Percentiles rank a stretch among this genome's conserved stretches.
Evolutionary conservation across 768 basidiomycete species (phyloP).

Genomic region (Leccinum ochraceum): DNA sequence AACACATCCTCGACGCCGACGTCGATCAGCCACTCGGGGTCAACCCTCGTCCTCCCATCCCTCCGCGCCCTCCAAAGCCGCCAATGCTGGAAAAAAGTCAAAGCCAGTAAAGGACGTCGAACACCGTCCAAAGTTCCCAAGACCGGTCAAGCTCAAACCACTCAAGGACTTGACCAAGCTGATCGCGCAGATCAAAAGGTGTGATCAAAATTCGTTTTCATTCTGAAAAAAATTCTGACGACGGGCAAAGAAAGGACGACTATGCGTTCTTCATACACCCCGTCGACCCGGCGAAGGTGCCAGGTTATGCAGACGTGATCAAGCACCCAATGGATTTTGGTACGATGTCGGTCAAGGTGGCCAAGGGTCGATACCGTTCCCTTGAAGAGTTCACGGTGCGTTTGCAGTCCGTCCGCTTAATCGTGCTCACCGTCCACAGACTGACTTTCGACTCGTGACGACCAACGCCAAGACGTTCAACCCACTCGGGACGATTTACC

Average conservation of each 20-base stretch:
- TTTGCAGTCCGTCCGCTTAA: constrained; percentile 1
- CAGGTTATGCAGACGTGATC: constrained; percentile 67
- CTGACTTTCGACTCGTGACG: too few species aligned
- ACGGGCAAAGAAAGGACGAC: constrained; percentile 67
- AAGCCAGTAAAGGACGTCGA: constrained; percentile 37
- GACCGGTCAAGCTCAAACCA: constrained; percentile 75
- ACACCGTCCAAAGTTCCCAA: constrained; percentile 35
- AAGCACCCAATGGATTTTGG: constrained; percentile 92
- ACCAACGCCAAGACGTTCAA: too few species aligned
- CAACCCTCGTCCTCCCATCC: constrained; percentile 69
- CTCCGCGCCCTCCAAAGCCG: constrained; percentile 57
- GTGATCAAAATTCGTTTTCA: constrained; percentile 12
- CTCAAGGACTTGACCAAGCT: constrained; percentile 69
- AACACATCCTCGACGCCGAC: constrained; percentile 33
- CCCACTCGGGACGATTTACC: too few species aligned
- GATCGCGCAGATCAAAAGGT: constrained; percentile 78
- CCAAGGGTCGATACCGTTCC: constrained; percentile 72
- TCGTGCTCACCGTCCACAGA: not conserved
- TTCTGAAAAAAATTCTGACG: constrained; percentile 6
- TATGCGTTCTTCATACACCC: constrained; percentile 81
- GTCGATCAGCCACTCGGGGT: constrained; percentile 42
- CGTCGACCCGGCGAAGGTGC: constrained; percentile 59
- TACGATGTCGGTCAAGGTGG: constrained; percentile 80
- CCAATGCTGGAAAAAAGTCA: constrained; percentile 52
- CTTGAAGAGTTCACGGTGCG: constrained; percentile 78